Percentiles rank a stretch among this genome's conserved stretches.
Conservation (phyloP, 2,329 filamentous ascomycete genomes). For the Salinomyces thailandicus region DNA sequence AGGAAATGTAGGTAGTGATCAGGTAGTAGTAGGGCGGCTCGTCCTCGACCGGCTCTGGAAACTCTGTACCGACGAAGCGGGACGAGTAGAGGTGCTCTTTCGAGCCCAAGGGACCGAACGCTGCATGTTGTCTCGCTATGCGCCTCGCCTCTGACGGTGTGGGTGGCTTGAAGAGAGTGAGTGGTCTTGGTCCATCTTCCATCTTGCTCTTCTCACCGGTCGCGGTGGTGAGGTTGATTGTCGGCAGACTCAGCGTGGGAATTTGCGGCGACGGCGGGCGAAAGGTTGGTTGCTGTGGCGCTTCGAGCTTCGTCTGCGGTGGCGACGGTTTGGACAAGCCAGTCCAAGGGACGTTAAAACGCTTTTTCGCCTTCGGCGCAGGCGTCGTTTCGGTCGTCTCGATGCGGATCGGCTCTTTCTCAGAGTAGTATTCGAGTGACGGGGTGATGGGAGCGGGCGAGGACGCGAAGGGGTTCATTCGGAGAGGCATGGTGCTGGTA, state of each 20-base stretch:
- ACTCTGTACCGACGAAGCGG: conserved; percentile 68
- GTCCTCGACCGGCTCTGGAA: conserved; percentile 78
- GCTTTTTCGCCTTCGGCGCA: conserved; percentile 13
- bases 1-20: conserved; percentile 96
- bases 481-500: conserved; percentile 50
- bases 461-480: conserved; percentile 49
- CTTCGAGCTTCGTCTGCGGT: conserved; percentile 14
- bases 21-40: conserved; percentile 96
- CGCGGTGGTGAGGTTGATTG: conserved; percentile 82
- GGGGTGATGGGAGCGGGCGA: conserved; percentile 36
- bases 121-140: conserved; percentile 68
- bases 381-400: conserved; percentile 14
- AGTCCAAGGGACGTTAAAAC: conserved; percentile 22
- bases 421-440: conserved; percentile 33
- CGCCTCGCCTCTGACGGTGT: conserved; percentile 71
- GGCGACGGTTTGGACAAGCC: conserved; percentile 27
- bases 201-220: conserved; percentile 62
- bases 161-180: conserved; percentile 78
- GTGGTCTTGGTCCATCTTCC: conserved; percentile 57
- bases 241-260: conserved; percentile 69
- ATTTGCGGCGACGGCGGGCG: conserved; percentile 55
- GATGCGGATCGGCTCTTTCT: conserved; percentile 39
- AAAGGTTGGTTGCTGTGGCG: conserved; percentile 45
- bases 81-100: conserved; percentile 80
- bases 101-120: conserved; percentile 79